phyloP scores from a whole-genome alignment of 2,329 filamentous ascomycete genomes.

The Dryadomyces quercivorus region DNA sequence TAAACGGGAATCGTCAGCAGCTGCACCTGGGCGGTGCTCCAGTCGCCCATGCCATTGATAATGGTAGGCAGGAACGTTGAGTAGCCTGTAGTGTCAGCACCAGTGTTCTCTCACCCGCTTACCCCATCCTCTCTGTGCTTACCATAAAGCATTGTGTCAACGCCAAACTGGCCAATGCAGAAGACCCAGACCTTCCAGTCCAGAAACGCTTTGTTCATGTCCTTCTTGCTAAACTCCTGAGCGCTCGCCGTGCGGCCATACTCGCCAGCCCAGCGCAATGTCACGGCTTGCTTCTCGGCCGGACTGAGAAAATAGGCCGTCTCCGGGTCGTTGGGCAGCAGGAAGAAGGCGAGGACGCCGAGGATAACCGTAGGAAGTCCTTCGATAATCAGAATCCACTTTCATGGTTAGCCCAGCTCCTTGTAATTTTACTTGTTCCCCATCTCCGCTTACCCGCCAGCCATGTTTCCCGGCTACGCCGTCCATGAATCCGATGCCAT shows the following conservation, averaged over 20 bases:
- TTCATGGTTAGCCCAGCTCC: not conserved
- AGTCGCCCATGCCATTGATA: conserved; percentile 54
- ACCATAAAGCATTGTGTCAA: conserved; percentile 63
- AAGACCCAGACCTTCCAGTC: conserved; percentile 72
- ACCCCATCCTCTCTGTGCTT: not conserved
- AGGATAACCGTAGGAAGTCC: conserved; percentile 35
- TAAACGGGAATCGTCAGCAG: conserved; percentile 72
- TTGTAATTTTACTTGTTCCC: not conserved
- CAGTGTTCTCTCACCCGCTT: conserved; percentile 11
- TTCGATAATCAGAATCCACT: conserved; percentile 46
- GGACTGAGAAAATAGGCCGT: conserved; percentile 48
- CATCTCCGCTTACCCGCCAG: conserved; percentile 36
- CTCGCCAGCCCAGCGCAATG: conserved; percentile 20
- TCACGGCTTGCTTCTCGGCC: conserved; percentile 44
- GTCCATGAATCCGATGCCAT: conserved; percentile 61
- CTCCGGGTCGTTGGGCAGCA: conserved; percentile 47
- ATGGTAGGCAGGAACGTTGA: conserved; percentile 72
- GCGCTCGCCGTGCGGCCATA: conserved; percentile 36
- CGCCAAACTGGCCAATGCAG: conserved; percentile 56
- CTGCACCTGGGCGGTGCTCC: conserved; percentile 54
- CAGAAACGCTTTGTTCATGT: conserved; percentile 53
- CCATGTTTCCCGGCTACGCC: conserved; percentile 50
- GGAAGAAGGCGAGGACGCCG: conserved; percentile 41
- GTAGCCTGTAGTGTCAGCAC: conserved; percentile 35
- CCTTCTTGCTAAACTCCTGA: conserved; percentile 37